A percentile compares a stretch with the other conserved stretches of the same genome.
phyloP scores from a whole-genome alignment of 2,329 filamentous ascomycete species.

The Talaromyces sp. region DNA sequence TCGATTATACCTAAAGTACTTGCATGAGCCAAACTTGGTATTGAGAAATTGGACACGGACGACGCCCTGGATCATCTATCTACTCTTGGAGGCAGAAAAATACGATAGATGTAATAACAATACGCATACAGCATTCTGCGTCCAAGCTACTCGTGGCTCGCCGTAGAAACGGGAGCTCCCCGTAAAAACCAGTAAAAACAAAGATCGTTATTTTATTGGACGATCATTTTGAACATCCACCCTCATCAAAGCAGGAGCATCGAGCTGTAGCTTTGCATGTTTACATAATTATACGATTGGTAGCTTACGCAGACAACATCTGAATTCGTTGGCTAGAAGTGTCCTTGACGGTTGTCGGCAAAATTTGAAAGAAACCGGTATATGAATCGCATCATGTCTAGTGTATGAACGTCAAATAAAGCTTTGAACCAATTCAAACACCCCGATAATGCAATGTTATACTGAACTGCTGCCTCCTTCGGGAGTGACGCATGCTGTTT shows the following conservation, averaged over 20 bases:
- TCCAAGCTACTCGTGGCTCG: neutral
- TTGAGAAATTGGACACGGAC: neutral
- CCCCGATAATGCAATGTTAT: slow-evolving; percentile 81
- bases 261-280: neutral
- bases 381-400: slow-evolving; percentile 8
- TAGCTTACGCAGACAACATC: neutral
- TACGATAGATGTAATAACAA: neutral
- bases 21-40: neutral
- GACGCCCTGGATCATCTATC: neutral
- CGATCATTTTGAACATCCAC: slow-evolving; percentile 6
- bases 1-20: neutral
- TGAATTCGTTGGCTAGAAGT: neutral
- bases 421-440: slow-evolving; percentile 1
- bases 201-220: slow-evolving; percentile 8
- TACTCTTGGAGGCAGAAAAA: neutral
- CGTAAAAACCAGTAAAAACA: slow-evolving; percentile 1
- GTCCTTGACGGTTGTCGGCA: neutral
- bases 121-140: neutral
- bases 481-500: slow-evolving; percentile 84
- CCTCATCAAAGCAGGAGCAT: neutral
- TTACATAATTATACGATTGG: neutral
- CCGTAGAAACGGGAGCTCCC: slow-evolving; percentile 5
- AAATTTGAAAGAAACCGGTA: neutral
- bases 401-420: slow-evolving; percentile 4
- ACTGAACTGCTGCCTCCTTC: slow-evolving; percentile 92